Conservation (phyloP, 2,329 filamentous ascomycete species). For the Pseudogymnoascus sp. region DNA sequence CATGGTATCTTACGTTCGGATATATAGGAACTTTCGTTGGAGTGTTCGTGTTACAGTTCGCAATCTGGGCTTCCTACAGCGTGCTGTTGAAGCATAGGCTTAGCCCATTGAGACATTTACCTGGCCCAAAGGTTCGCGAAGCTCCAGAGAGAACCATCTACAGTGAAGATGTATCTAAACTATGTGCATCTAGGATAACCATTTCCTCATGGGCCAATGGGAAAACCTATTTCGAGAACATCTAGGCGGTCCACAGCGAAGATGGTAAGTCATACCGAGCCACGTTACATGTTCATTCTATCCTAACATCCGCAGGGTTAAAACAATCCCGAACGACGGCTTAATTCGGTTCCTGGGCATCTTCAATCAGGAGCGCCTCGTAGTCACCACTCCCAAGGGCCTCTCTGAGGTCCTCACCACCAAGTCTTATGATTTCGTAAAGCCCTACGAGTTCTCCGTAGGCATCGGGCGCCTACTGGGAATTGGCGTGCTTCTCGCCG, state of each 20-base stretch:
- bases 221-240: conserved; percentile 29
- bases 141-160: not conserved
- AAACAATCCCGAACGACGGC: conserved; percentile 57
- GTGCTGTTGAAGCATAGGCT: conserved; percentile 50
- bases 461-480: conserved; percentile 59
- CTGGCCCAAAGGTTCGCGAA: conserved; percentile 39
- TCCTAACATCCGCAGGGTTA: conserved; percentile 36
- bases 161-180: not conserved
- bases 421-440: conserved; percentile 62
- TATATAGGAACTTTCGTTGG: conserved; percentile 32
- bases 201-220: conserved; percentile 40
- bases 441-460: conserved; percentile 36
- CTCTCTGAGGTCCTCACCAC: conserved; percentile 63
- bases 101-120: conserved; percentile 50
- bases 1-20: not conserved
- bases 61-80: conserved; percentile 31
- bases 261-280: conserved; percentile 25
- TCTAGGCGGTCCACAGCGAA: conserved; percentile 30
- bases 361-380: conserved; percentile 55
- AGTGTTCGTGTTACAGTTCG: conserved; percentile 32
- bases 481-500: conserved; percentile 66
- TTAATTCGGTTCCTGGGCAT: conserved; percentile 58
- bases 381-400: conserved; percentile 54
- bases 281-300: conserved; percentile 28
- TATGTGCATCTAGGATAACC: conserved; percentile 25